Conservation (phyloP, 768 basidiomycete species). For the Russula olivacea region DNA sequence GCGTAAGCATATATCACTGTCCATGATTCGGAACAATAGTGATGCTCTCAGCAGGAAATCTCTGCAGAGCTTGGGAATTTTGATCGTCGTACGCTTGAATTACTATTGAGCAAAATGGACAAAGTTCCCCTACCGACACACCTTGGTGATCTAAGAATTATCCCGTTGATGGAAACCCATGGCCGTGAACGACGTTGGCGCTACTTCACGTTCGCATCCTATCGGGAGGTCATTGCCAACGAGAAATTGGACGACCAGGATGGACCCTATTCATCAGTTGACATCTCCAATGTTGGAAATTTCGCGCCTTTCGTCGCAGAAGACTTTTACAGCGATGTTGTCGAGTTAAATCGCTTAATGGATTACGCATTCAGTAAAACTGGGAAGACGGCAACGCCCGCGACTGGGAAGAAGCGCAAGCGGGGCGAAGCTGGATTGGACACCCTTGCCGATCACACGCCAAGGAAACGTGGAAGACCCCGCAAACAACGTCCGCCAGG, state of each 20-base stretch:
- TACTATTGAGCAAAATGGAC: conserved; percentile 66
- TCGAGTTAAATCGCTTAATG: conserved; percentile 41
- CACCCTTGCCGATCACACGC: conserved; percentile 6
- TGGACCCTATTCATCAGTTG: conserved; percentile 40
- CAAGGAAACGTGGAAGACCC: conserved; percentile 38
- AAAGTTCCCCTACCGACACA: conserved; percentile 61
- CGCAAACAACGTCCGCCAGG: conserved; percentile 32
- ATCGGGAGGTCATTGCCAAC: conserved; percentile 51
- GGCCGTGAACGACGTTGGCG: conserved; percentile 84
- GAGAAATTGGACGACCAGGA: conserved; percentile 57
- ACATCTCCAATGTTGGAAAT: conserved; percentile 47
- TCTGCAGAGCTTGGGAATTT: conserved; percentile 58
- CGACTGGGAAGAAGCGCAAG: conserved; percentile 32
- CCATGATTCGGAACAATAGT: not conserved
- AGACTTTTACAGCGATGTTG: conserved; percentile 50
- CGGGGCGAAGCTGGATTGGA: conserved; percentile 29
- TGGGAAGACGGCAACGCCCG: conserved; percentile 7
- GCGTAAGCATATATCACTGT: conserved; percentile 38
- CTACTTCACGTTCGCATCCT: conserved; percentile 72
- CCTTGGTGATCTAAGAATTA: conserved; percentile 63
- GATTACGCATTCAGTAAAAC: conserved; percentile 41
- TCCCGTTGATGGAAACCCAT: conserved; percentile 69
- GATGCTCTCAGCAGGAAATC: conserved; percentile 46
- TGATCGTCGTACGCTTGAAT: conserved; percentile 77
- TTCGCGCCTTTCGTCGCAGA: conserved; percentile 43